phyloP scores from a whole-genome alignment of 306 rosid species.

The Quercus parvula region DNA sequence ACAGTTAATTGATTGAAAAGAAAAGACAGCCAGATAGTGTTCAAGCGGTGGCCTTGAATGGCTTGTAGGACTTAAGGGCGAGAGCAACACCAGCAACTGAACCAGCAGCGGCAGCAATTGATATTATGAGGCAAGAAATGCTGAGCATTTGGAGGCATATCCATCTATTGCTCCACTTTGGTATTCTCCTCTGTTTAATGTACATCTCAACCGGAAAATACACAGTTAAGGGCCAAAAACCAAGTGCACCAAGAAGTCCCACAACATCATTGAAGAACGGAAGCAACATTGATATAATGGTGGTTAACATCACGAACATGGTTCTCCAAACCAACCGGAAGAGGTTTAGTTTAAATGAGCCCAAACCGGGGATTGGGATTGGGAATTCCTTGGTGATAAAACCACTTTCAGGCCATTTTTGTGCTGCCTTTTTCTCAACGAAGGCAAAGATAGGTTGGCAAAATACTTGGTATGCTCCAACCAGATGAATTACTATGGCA shows the following conservation, averaged over 20 bases:
- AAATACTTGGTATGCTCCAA: conserved; percentile 86
- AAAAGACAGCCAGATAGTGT: not conserved
- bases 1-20: not conserved
- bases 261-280: conserved; percentile 80
- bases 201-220: conserved; percentile 81
- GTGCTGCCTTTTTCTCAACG: conserved; percentile 44
- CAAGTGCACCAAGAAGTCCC: conserved; percentile 79
- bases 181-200: conserved; percentile 59
- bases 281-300: conserved; percentile 63
- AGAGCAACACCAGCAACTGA: conserved; percentile 65
- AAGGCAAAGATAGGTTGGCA: conserved; percentile 77
- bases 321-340: conserved; percentile 67
- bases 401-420: conserved; percentile 41
- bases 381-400: conserved; percentile 41
- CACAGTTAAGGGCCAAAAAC: conserved; percentile 81
- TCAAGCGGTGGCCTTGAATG: conserved; percentile 46
- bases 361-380: conserved; percentile 41
- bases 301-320: conserved; percentile 54
- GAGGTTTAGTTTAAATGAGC: conserved; percentile 37
- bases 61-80: conserved; percentile 52
- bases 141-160: conserved; percentile 52
- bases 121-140: conserved; percentile 40
- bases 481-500: conserved; percentile 78
- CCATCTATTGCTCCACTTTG: conserved; percentile 78
- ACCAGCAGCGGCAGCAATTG: conserved; percentile 63